These are phyloP conservation scores for Diplodia seriata DNA, from an alignment of 2,329 filamentous ascomycete genomes.

Conservation along the genomic window DNA sequence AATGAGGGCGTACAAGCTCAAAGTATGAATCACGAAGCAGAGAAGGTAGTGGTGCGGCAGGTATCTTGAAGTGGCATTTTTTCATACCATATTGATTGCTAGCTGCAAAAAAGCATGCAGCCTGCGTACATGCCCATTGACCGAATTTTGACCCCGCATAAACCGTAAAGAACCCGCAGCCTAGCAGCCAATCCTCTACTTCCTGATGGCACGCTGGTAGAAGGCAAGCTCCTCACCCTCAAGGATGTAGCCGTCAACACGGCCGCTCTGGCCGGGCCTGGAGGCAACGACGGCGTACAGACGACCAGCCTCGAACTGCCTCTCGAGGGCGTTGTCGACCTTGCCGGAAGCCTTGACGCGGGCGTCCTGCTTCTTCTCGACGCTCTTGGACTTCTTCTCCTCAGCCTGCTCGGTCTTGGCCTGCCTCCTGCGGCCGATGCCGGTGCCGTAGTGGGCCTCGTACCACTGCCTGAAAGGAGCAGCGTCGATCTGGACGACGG, in stretches of 20 bases:
- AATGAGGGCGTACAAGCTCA: neutral
- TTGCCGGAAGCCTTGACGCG: constrained; percentile 85
- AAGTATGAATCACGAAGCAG: neutral
- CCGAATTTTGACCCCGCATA: constrained; percentile 49
- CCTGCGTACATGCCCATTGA: constrained; percentile 31
- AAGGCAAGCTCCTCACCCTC: constrained; percentile 99
- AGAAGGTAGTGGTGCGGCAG: neutral
- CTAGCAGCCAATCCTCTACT: constrained; percentile 67
- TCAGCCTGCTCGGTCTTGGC: constrained; percentile 73
- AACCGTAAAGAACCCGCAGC: constrained; percentile 50
- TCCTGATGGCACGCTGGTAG: constrained; percentile 99
- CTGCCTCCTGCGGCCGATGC: constrained; percentile 89
- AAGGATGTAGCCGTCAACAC: constrained; percentile 95
- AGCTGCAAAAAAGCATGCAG: constrained; percentile 31
- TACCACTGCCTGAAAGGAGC: constrained; percentile 99
- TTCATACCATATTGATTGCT: constrained; percentile 31
- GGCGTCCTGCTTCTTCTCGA: constrained; percentile 95
- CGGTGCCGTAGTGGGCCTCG: constrained; percentile 97
- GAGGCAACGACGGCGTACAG: constrained; percentile 92
- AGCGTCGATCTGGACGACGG: constrained; percentile 98
- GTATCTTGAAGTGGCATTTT: constrained; percentile 29
- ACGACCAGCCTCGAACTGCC: constrained; percentile 99
- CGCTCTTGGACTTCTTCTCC: constrained; percentile 93
- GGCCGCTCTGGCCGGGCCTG: constrained; percentile 95
- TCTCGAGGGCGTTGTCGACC: constrained; percentile 91